phyloP scores from a whole-genome alignment of 108 stramenopile genomes.

The Licmophora abbreviata region DNA sequence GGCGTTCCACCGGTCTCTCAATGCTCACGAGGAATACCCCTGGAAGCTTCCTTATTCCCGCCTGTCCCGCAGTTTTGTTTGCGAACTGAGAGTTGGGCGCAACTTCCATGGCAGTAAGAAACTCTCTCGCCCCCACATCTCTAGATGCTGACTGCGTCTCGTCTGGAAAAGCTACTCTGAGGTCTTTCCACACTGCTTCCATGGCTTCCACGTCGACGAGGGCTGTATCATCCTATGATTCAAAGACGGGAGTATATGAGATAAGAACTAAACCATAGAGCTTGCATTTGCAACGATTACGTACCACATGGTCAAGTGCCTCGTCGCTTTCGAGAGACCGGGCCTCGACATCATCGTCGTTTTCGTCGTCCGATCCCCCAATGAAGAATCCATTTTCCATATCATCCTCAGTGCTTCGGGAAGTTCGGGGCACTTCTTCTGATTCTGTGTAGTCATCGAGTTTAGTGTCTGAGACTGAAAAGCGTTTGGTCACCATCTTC shows the following conservation, averaged over 20 bases:
- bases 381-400: background rate
- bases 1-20: constrained; percentile 43
- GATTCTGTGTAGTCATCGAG: no score
- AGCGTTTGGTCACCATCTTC: no score
- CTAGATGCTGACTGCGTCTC: constrained; percentile 7
- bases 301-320: no score
- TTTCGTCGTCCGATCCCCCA: constrained; percentile 3
- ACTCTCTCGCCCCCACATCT: constrained; percentile 36
- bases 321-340: constrained; percentile 1
- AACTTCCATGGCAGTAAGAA: constrained; percentile 66
- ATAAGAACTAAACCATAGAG: no score
- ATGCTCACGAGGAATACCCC: constrained; percentile 70
- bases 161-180: constrained; percentile 38
- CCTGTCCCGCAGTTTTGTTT: constrained; percentile 36
- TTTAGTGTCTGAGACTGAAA: no score
- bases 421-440: background rate
- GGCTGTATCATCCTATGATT: background rate
- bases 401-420: constrained; percentile 3
- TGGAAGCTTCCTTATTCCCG: constrained; percentile 56
- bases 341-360: constrained; percentile 10
- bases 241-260: no score
- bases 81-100: constrained; percentile 41
- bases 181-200: constrained; percentile 51
- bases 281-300: no score
- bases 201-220: background rate